phyloP scores from a whole-genome alignment of 441 rosid species.

The Gossypium gossypioides region DNA sequence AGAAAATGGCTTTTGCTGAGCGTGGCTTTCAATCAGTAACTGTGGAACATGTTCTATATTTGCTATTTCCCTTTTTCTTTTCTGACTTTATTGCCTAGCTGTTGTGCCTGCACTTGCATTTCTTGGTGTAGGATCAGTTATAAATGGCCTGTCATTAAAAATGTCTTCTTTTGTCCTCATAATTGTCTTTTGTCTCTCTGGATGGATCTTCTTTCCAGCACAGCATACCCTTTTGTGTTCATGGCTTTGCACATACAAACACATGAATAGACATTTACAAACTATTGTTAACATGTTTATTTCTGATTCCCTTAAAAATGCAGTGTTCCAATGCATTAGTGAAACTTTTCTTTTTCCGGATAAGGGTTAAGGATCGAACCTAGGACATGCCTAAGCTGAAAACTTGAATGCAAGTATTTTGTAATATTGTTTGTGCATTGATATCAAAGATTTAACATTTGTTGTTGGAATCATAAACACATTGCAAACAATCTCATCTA shows the following conservation, averaged over 20 bases:
- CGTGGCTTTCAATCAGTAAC: neutral
- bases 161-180: slow-evolving; percentile 15
- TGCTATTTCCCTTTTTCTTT: neutral
- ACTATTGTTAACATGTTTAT: neutral
- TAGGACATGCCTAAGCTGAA: too few species aligned
- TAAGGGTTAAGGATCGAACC: too few species aligned
- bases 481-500: neutral
- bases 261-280: slow-evolving; percentile 7
- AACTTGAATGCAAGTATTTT: neutral
- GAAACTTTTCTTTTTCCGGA: too few species aligned
- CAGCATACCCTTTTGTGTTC: slow-evolving; percentile 1
- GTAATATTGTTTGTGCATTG: neutral
- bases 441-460: neutral
- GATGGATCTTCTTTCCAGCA: slow-evolving; percentile 22
- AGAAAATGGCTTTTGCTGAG: slow-evolving; percentile 10
- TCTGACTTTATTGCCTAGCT: slow-evolving; percentile 32
- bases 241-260: slow-evolving; percentile 8
- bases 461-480: slow-evolving; percentile 6
- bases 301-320: neutral
- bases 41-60: slow-evolving; percentile 9
- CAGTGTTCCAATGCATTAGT: too few species aligned
- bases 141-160: slow-evolving; percentile 14
- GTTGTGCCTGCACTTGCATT: slow-evolving; percentile 24
- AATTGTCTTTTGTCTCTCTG: slow-evolving; percentile 47
- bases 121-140: slow-evolving; percentile 4